Evolutionary conservation across 805 yeast genomes (phyloP), one percentile per base, ranked within the genome.

Genomic region (Jamesozyma lodderae): DNA sequence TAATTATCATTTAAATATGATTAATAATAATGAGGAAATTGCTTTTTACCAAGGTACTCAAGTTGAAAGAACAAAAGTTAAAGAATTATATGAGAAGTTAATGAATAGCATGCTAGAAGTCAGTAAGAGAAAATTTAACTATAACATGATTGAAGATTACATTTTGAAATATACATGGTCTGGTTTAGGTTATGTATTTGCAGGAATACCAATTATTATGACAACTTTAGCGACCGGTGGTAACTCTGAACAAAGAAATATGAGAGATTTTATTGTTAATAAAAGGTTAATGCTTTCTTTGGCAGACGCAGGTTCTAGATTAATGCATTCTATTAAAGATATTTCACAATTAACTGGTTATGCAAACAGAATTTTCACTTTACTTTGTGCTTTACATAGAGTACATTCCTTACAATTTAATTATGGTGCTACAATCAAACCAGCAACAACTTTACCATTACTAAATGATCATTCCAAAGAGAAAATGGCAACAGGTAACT

Each of bases 301-400:
- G 56, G 95, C 96, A 4, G 97, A 88, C 63, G 95, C 97, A 0
- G 96, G 96, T 4, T 81, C 94, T 11, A 70, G 96, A 48, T 71
- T 88, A 63, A 87, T 88, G 95, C 86, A 85, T 60, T 86, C 96
- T 2, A 82, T 87, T 48, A 88, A 88, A 58, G 96, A 87, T 60
- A 72, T 88, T 17, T 81, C 92, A n/a, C 88, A 80, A 57, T 70
- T 88, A 38, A 83, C 95, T 1, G 96, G 96, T 10, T 81, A 83
- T 55, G 85, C 96, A 0, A 90, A 85, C 50, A 66, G 96, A 46
- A 81, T 88, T 4, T 88, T 84, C 63, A 73, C 75, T 15, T 66
- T 88, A 36, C 64, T 88, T 38, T 69, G 81, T n/a, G 77, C 78
- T 21, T 66, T 88, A 42, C 96, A 88, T 62, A 75, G 82, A 53